phyloP scores from a whole-genome alignment of 2,329 filamentous ascomycete species.

The Botrytis fabae region DNA sequence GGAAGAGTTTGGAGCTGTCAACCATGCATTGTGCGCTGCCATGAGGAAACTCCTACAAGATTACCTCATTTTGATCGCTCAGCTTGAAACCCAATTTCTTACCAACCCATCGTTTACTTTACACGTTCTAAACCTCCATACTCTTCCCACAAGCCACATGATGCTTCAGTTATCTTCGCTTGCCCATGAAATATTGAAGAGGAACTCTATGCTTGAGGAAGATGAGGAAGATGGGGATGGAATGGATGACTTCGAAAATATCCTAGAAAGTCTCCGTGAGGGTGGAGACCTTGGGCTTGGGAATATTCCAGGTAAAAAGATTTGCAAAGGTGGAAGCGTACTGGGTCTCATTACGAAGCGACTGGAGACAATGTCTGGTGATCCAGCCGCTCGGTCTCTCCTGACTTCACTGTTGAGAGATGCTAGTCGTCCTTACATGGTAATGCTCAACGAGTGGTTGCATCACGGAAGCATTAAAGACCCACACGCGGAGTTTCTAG shows the following conservation, averaged over 20 bases:
- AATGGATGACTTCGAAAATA: slow-evolving; percentile 84
- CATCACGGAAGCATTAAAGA: slow-evolving; percentile 95
- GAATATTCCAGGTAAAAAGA: slow-evolving; percentile 80
- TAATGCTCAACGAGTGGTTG: slow-evolving; percentile 97
- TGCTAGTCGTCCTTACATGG: slow-evolving; percentile 92
- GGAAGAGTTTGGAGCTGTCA: slow-evolving; percentile 90
- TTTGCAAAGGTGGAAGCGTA: slow-evolving; percentile 97
- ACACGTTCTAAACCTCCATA: slow-evolving; percentile 90
- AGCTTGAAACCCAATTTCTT: slow-evolving; percentile 89
- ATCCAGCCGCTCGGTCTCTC: slow-evolving; percentile 80
- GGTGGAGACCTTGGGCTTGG: slow-evolving; percentile 79
- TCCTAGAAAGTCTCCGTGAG: slow-evolving; percentile 84
- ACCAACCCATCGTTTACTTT: slow-evolving; percentile 88
- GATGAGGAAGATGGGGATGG: slow-evolving; percentile 63
- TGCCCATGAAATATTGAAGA: slow-evolving; percentile 82
- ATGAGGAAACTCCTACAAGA: slow-evolving; percentile 90
- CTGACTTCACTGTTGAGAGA: slow-evolving; percentile 82
- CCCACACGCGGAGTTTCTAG: slow-evolving; percentile 87
- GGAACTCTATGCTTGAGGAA: slow-evolving; percentile 84
- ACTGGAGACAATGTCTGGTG: slow-evolving; percentile 86
- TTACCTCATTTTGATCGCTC: slow-evolving; percentile 88
- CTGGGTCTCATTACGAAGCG: slow-evolving; percentile 82
- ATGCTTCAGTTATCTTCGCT: slow-evolving; percentile 86
- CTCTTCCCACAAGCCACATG: slow-evolving; percentile 86
- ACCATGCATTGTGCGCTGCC: slow-evolving; percentile 93